Evolutionary conservation across 1,139 yeast species (phyloP).

Genomic region (Protomyces macrosporus): DNA sequence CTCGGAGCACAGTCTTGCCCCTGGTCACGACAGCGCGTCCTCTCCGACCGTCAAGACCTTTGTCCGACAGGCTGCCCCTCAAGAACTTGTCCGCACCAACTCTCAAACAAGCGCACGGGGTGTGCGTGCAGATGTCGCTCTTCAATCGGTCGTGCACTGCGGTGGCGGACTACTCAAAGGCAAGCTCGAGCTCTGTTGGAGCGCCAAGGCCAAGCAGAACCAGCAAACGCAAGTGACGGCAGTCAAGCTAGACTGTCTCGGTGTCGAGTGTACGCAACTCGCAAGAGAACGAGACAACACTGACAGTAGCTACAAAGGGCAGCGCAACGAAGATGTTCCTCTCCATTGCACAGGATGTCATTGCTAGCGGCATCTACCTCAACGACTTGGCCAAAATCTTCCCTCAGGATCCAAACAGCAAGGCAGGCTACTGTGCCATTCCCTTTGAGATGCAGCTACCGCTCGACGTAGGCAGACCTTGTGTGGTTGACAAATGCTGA

Average conservation of each 20-base stretch:
- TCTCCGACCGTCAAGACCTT: constrained; percentile 2
- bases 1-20: not conserved
- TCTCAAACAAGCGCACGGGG: constrained; percentile 5
- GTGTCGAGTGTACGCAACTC: constrained; percentile 8
- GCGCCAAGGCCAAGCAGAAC: constrained; percentile 3
- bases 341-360: constrained; percentile 12
- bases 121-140: constrained; percentile 1
- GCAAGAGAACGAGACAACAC: not conserved
- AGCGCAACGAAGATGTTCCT: constrained; percentile 1
- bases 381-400: constrained; percentile 8
- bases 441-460: constrained; percentile 28
- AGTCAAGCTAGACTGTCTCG: constrained; percentile 16
- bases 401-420: constrained; percentile 1
- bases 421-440: constrained; percentile 1
- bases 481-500: not conserved
- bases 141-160: constrained; percentile 2
- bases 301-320: not conserved
- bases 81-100: constrained; percentile 3
- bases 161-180: constrained; percentile 22
- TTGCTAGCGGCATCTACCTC: constrained; percentile 5
- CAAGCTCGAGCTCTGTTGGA: not conserved
- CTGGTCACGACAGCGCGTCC: not conserved
- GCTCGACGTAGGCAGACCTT: constrained; percentile 1
- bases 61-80: constrained; percentile 19
- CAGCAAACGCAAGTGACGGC: constrained; percentile 3